A percentile compares a stretch with the other conserved stretches of the same genome.
phyloP scores from a whole-genome alignment of 2,329 filamentous ascomycete species.

The Didymella exigua region DNA sequence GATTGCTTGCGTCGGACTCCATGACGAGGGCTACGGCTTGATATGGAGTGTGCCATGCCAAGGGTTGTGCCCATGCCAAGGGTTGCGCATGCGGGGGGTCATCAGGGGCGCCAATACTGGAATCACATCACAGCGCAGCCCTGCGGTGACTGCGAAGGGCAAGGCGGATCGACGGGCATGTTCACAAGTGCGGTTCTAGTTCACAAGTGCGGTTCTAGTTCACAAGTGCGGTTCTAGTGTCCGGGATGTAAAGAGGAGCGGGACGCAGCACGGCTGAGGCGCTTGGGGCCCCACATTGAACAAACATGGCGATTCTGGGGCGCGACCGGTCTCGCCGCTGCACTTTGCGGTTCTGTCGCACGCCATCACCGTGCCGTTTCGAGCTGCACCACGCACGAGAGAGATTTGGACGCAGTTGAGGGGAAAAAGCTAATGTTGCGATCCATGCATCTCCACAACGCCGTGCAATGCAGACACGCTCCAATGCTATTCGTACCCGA shows the following conservation, averaged over 20 bases:
- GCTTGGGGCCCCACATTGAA: background rate
- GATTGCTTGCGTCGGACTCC: too few relatives aligned
- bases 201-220: too few relatives aligned
- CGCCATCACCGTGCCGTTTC: background rate
- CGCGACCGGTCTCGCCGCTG: background rate
- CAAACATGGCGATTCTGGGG: background rate
- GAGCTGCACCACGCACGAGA: background rate
- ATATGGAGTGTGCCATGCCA: constrained; percentile 14
- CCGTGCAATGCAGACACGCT: constrained; percentile 32
- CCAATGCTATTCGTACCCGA: constrained; percentile 11
- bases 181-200: too few relatives aligned
- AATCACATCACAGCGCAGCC: constrained; percentile 3
- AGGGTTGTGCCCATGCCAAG: constrained; percentile 8
- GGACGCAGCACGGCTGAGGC: constrained; percentile 9
- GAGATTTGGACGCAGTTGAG: too few relatives aligned
- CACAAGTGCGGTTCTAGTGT: too few relatives aligned
- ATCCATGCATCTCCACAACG: constrained; percentile 18
- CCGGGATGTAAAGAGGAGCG: constrained; percentile 1
- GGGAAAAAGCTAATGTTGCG: background rate
- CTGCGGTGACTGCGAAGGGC: background rate
- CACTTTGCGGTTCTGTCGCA: background rate
- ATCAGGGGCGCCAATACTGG: constrained; percentile 16
- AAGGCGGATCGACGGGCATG: constrained; percentile 18
- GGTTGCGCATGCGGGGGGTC: constrained; percentile 6
- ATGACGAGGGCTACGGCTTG: constrained; percentile 10